Evolutionary conservation across 1,284 basidiomycete genomes (phyloP).

Genomic region (Moesziomyces antarcticus): DNA sequence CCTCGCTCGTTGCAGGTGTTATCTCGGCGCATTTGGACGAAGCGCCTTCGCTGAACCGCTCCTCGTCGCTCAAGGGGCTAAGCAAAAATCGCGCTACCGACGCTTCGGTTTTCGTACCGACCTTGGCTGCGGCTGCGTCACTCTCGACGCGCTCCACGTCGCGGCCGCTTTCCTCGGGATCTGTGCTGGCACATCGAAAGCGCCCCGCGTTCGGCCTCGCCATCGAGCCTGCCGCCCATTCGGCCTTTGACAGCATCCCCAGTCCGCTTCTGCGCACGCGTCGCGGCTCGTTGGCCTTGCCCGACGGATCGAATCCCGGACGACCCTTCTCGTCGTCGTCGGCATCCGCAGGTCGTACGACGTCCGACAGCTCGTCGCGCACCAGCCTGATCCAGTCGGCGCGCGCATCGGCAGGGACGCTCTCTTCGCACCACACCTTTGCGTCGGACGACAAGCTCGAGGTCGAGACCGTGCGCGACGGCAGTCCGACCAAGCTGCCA

Average conservation of each 20-base stretch:
- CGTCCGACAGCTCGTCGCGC: conserved; percentile 16
- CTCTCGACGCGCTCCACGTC: conserved; percentile 4
- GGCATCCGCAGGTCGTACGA: conserved; percentile 14
- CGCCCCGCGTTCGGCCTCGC: conserved; percentile 44
- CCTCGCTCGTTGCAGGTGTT: too few relatives aligned
- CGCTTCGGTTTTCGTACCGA: neutral
- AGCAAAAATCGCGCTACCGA: neutral
- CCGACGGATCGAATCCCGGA: conserved; percentile 4
- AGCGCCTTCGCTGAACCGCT: conserved; percentile 4
- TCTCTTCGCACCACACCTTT: conserved; percentile 22
- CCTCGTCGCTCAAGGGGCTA: conserved; percentile 12
- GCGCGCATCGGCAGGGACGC: conserved; percentile 29
- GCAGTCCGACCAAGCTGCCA: conserved; percentile 10
- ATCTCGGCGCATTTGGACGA: too few relatives aligned
- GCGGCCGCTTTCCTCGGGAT: conserved; percentile 7
- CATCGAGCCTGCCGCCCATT: conserved; percentile 46
- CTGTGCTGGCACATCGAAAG: conserved; percentile 38
- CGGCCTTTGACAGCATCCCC: conserved; percentile 47
- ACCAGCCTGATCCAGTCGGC: conserved; percentile 17
- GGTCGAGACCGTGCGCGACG: conserved; percentile 28
- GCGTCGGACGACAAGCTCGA: conserved; percentile 24
- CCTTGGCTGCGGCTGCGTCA: neutral
- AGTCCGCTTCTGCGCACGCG: conserved; percentile 36
- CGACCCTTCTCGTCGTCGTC: conserved; percentile 27
- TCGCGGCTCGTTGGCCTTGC: conserved; percentile 20